Evolutionary conservation across 768 basidiomycete species (phyloP).

Genomic region (Mycena polygramma): DNA sequence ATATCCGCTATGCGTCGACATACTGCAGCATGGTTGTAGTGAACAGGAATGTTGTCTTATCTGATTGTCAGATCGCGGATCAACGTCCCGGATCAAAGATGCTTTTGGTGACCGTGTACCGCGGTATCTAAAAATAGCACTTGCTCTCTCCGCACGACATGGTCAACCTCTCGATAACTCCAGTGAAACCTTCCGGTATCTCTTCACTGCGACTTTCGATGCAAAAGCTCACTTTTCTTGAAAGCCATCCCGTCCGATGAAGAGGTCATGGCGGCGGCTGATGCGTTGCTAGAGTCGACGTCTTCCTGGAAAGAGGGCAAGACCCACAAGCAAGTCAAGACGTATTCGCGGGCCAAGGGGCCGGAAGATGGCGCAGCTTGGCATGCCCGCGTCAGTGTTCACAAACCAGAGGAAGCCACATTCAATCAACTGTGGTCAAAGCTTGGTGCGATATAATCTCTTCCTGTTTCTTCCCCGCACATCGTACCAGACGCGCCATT

Average conservation of each 20-base stretch:
- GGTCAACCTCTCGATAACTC: conserved; percentile 55
- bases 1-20: conserved; percentile 25
- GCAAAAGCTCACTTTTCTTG: conserved; percentile 1
- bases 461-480: too few relatives aligned
- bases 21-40: background rate
- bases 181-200: conserved; percentile 56
- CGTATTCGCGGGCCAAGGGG: conserved; percentile 64
- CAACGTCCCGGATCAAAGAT: too few relatives aligned
- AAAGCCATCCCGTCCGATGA: conserved; percentile 76
- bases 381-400: conserved; percentile 78
- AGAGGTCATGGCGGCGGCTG: conserved; percentile 64
- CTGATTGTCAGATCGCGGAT: background rate
- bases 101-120: background rate
- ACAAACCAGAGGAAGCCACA: conserved; percentile 72
- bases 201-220: background rate
- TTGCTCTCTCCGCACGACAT: conserved; percentile 36
- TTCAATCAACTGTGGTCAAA: conserved; percentile 83
- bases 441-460: conserved; percentile 53
- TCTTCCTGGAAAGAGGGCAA: conserved; percentile 78
- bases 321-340: conserved; percentile 70
- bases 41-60: conserved; percentile 4
- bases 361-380: conserved; percentile 71
- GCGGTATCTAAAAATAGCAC: background rate
- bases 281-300: conserved; percentile 68
- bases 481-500: too few relatives aligned